Percentiles rank a stretch among this genome's conserved stretches.
Conservation (phyloP, 352 stramenopile genomes). For the Globisporangium viniferum region DNA sequence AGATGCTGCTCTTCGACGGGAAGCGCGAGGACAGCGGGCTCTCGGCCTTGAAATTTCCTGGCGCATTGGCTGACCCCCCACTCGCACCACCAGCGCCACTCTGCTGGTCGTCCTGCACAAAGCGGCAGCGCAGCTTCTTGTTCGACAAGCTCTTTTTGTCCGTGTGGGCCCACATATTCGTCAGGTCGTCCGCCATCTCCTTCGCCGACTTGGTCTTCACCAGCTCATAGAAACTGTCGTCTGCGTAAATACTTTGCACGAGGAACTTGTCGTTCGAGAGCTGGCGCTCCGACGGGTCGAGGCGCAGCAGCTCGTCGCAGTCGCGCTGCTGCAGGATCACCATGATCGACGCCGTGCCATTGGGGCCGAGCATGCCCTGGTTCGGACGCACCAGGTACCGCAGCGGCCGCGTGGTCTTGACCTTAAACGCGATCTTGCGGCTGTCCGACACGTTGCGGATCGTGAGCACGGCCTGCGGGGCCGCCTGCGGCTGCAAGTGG, state of each 20-base stretch:
- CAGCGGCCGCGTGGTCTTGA: constrained; percentile 86
- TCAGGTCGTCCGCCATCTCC: constrained; percentile 86
- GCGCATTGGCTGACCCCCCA: neutral
- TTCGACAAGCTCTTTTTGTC: constrained; percentile 81
- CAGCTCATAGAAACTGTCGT: constrained; percentile 83
- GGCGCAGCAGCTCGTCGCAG: constrained; percentile 79
- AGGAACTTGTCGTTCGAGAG: constrained; percentile 90
- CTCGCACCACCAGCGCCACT: neutral
- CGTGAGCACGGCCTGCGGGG: constrained; percentile 75
- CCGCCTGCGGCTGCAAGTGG: constrained; percentile 51
- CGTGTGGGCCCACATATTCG: constrained; percentile 79
- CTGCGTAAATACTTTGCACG: constrained; percentile 83
- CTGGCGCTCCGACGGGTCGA: constrained; percentile 74
- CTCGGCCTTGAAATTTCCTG: constrained; percentile 7
- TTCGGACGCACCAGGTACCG: constrained; percentile 89
- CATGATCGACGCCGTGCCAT: constrained; percentile 76
- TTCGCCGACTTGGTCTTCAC: constrained; percentile 86
- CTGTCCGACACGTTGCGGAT: constrained; percentile 81
- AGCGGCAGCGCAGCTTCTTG: constrained; percentile 88
- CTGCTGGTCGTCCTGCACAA: constrained; percentile 52
- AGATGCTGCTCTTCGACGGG: constrained; percentile 23
- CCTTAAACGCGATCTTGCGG: constrained; percentile 87
- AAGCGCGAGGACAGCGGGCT: constrained; percentile 14
- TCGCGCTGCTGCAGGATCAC: constrained; percentile 89
- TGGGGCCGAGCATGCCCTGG: constrained; percentile 77